These are phyloP conservation scores for Apiospora saccharicola DNA, from an alignment of 2,329 filamentous ascomycete species.

Conservation along the genomic window DNA sequence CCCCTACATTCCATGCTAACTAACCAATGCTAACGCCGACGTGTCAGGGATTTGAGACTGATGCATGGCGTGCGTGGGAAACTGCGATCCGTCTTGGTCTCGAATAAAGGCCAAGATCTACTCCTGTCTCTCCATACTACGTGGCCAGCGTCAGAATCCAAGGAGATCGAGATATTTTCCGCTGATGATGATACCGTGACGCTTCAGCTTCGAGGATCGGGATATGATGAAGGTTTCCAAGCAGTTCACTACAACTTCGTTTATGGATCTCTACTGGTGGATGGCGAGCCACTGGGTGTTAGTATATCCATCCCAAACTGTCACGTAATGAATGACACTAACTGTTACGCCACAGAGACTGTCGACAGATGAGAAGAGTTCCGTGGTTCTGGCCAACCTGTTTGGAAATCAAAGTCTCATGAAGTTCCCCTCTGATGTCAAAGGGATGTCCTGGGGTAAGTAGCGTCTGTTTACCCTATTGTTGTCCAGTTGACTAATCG, in stretches of 20 bases:
- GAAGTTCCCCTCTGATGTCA: slow-evolving; percentile 58
- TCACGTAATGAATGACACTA: slow-evolving; percentile 17
- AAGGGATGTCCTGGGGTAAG: slow-evolving; percentile 60
- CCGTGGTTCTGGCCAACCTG: slow-evolving; percentile 51
- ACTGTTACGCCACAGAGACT: slow-evolving; percentile 51
- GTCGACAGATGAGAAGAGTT: slow-evolving; percentile 37
- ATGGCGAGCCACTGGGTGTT: slow-evolving; percentile 54
- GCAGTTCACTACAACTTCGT: slow-evolving; percentile 44
- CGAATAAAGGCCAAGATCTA: slow-evolving; percentile 30
- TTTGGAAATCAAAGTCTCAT: slow-evolving; percentile 62
- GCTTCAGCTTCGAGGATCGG: not conserved
- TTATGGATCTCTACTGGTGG: slow-evolving; percentile 44
- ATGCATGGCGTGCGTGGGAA: slow-evolving; percentile 43
- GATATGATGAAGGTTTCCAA: slow-evolving; percentile 32
- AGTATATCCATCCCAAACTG: slow-evolving; percentile 12
- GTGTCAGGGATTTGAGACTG: slow-evolving; percentile 52
- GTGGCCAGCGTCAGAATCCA: slow-evolving; percentile 50
- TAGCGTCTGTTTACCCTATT: not conserved
- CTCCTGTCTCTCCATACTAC: slow-evolving; percentile 46
- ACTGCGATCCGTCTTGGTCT: slow-evolving; percentile 45
- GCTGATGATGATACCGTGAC: slow-evolving; percentile 33
- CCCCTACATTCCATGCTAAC: too few relatives aligned
- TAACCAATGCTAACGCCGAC: too few relatives aligned
- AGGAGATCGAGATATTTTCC: slow-evolving; percentile 25
- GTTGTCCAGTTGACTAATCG: slow-evolving; percentile 31